Evolutionary conservation across 805 yeast species (phyloP).

Genomic region (Kuraishia ogatae): DNA sequence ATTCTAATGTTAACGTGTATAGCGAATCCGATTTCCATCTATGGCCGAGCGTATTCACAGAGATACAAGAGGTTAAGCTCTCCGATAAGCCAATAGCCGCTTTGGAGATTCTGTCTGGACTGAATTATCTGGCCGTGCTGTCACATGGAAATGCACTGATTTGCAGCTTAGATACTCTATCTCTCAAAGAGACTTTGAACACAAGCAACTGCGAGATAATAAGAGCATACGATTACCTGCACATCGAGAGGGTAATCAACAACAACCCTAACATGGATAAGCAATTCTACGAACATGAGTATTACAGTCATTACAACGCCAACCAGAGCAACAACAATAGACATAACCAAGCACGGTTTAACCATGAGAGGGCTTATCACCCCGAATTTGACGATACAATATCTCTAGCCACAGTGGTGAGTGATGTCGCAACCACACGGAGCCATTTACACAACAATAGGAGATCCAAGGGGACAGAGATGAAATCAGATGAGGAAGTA

Average conservation of each 20-base stretch:
- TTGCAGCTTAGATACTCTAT: constrained; percentile 19
- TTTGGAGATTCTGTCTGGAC: constrained; percentile 21
- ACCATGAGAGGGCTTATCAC: neutral
- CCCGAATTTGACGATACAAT: neutral
- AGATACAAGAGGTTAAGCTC: neutral
- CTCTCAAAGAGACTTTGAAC: constrained; percentile 20
- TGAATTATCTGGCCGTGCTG: constrained; percentile 22
- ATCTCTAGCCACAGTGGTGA: constrained; percentile 1
- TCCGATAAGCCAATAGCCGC: constrained; percentile 17
- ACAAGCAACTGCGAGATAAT: constrained; percentile 23
- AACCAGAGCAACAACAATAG: neutral
- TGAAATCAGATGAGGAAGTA: neutral
- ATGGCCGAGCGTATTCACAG: neutral
- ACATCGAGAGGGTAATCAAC: neutral
- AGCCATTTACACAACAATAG: neutral
- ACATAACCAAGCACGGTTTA: neutral
- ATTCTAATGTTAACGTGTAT: neutral
- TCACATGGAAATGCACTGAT: constrained; percentile 22
- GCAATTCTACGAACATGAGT: neutral
- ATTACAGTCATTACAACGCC: neutral
- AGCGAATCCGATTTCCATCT: neutral
- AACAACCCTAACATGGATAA: neutral
- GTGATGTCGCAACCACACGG: neutral
- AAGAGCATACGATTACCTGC: constrained; percentile 15
- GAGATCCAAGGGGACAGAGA: neutral